phyloP scores from a whole-genome alignment of 1,284 basidiomycete genomes.

The Calocybe gambosa region DNA sequence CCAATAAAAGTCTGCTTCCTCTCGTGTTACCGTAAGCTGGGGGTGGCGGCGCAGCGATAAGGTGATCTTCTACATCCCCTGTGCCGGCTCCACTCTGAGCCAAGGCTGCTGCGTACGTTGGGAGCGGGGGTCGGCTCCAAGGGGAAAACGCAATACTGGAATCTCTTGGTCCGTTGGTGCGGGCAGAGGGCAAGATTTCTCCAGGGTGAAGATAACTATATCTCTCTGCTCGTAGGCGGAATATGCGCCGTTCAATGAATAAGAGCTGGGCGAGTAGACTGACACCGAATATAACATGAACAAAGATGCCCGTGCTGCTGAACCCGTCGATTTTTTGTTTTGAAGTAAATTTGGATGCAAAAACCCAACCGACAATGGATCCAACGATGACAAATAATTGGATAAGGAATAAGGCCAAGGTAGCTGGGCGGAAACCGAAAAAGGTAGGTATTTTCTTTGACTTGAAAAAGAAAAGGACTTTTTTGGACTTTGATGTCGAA shows the following conservation, averaged over 20 bases:
- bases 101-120: slow-evolving; percentile 66
- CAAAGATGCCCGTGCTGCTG: slow-evolving; percentile 40
- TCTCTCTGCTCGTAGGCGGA: slow-evolving; percentile 57
- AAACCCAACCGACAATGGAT: slow-evolving; percentile 51
- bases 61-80: slow-evolving; percentile 65
- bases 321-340: slow-evolving; percentile 10
- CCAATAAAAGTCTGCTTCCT: slow-evolving; percentile 56
- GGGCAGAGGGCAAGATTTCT: slow-evolving; percentile 42
- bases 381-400: slow-evolving; percentile 42
- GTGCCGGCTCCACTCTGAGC: slow-evolving; percentile 63
- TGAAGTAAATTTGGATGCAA: slow-evolving; percentile 29
- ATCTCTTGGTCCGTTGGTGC: slow-evolving; percentile 23
- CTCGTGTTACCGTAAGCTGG: slow-evolving; percentile 69
- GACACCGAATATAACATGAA: slow-evolving; percentile 54
- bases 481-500: slow-evolving; percentile 26
- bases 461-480: slow-evolving; percentile 35
- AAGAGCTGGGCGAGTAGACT: slow-evolving; percentile 45
- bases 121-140: slow-evolving; percentile 65
- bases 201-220: slow-evolving; percentile 55
- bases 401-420: slow-evolving; percentile 37
- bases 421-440: slow-evolving; percentile 41
- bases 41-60: slow-evolving; percentile 60
- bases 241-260: slow-evolving; percentile 59
- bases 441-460: slow-evolving; percentile 32
- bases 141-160: slow-evolving; percentile 48